phyloP scores from a whole-genome alignment of 352 stramenopile genomes.

The Globisporangium nunn region DNA sequence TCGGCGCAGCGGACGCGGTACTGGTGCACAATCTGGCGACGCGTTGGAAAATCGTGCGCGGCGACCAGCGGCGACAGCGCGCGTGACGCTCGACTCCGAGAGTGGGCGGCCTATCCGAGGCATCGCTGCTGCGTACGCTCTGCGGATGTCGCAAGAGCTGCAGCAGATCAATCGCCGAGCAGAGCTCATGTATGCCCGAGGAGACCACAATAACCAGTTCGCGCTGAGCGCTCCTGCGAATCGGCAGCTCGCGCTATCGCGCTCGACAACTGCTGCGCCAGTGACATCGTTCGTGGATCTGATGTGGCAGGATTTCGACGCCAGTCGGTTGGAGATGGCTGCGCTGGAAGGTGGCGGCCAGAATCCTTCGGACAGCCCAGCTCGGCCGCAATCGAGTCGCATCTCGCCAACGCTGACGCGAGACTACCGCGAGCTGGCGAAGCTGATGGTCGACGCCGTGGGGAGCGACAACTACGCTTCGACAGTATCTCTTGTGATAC shows the following conservation, averaged over 20 bases:
- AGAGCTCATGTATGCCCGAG: constrained; percentile 67
- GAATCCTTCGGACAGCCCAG: neutral
- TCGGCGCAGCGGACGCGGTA: constrained; percentile 5
- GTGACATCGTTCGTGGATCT: constrained; percentile 20
- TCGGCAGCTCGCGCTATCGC: constrained; percentile 9
- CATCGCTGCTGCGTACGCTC: constrained; percentile 53
- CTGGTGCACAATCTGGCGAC: constrained; percentile 3
- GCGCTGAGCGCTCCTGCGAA: constrained; percentile 27
- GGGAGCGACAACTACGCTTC: constrained; percentile 74
- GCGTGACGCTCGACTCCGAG: constrained; percentile 23
- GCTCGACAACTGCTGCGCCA: constrained; percentile 19
- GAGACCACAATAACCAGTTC: constrained; percentile 43
- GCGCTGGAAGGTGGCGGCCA: constrained; percentile 3
- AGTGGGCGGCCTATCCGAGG: constrained; percentile 43
- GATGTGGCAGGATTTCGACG: constrained; percentile 59
- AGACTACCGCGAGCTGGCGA: constrained; percentile 54
- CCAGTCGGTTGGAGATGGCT: constrained; percentile 37
- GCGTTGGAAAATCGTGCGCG: constrained; percentile 3
- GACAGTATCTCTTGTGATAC: constrained; percentile 61
- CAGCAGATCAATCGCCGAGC: constrained; percentile 61
- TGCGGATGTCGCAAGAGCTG: constrained; percentile 75
- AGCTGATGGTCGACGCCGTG: constrained; percentile 62
- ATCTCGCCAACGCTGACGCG: constrained; percentile 37
- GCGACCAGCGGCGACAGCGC: constrained; percentile 1
- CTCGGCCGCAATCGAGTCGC: neutral